Conservation (phyloP, 345 rosid species). For the Cardamine chenopodiifolia region DNA sequence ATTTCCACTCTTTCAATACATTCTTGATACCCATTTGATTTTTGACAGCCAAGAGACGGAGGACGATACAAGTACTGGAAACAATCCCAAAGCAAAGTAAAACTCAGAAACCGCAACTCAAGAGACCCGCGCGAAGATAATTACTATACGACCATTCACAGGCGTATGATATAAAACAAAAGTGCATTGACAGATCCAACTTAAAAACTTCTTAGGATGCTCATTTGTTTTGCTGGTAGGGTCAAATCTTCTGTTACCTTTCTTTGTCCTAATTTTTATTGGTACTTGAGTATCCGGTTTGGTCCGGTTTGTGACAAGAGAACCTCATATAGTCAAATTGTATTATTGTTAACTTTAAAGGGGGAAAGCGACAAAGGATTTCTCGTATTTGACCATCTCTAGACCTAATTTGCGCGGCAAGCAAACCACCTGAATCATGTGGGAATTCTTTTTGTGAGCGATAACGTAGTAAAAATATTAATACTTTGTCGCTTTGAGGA, state of each 20-base stretch:
- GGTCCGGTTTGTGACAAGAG: too few relatives aligned
- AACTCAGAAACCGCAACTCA: conserved; percentile 49
- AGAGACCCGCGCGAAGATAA: conserved; percentile 56
- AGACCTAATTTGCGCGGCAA: neutral
- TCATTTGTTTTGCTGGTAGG: conserved; percentile 10
- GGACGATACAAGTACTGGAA: conserved; percentile 86
- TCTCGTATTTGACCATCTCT: neutral
- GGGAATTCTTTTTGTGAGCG: too few relatives aligned
- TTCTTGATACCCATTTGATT: conserved; percentile 40
- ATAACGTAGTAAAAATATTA: too few relatives aligned
- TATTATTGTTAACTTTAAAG: neutral
- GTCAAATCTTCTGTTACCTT: neutral
- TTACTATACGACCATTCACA: neutral
- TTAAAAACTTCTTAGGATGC: conserved; percentile 19
- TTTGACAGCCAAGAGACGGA: conserved; percentile 78
- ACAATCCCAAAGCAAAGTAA: conserved; percentile 71
- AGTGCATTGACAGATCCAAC: conserved; percentile 20
- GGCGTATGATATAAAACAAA: conserved; percentile 9
- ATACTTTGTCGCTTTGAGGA: too few relatives aligned
- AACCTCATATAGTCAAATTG: neutral
- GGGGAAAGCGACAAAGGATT: neutral
- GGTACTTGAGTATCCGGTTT: neutral
- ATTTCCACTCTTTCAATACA: neutral
- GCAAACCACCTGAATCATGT: neutral
- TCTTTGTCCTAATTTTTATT: neutral